Conservation (phyloP, 1,139 yeast genomes). For the Zygosaccharomyces pseudobailii region DNA sequence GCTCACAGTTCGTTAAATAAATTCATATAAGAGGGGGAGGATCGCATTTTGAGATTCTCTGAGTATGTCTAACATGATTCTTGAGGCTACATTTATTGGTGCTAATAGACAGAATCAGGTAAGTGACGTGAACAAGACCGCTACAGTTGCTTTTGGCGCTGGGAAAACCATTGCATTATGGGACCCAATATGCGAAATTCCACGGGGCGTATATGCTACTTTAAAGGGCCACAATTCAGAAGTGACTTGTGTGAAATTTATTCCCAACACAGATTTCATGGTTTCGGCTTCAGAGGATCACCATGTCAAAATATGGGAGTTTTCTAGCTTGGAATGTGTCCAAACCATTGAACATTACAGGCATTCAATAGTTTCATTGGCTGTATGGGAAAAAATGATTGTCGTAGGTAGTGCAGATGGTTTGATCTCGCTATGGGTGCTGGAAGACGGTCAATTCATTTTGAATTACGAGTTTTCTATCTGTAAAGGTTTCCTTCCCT, state of each 20-base stretch:
- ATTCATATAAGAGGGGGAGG: background rate
- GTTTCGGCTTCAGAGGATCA: constrained; percentile 67
- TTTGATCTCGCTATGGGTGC: constrained; percentile 46
- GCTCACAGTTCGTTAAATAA: background rate
- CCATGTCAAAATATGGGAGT: constrained; percentile 56
- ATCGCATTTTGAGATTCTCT: background rate
- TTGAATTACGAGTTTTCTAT: constrained; percentile 39
- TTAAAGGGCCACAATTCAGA: constrained; percentile 56
- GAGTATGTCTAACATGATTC: constrained; percentile 9
- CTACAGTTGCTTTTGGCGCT: constrained; percentile 70
- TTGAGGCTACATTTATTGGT: constrained; percentile 67
- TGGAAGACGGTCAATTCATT: constrained; percentile 25
- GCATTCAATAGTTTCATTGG: constrained; percentile 48
- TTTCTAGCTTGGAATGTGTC: constrained; percentile 24
- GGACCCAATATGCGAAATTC: constrained; percentile 46
- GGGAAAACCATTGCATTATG: constrained; percentile 69
- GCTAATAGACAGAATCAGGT: constrained; percentile 72
- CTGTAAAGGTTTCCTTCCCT: constrained; percentile 56
- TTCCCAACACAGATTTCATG: constrained; percentile 44
- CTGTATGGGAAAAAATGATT: constrained; percentile 38
- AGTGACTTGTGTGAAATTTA: constrained; percentile 56
- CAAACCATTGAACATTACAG: constrained; percentile 41
- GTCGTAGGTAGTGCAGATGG: constrained; percentile 71
- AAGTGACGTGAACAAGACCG: constrained; percentile 48
- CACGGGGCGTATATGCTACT: constrained; percentile 49